Conservation (phyloP, 2,329 filamentous ascomycete genomes). For the Tympanopsis confertula region DNA sequence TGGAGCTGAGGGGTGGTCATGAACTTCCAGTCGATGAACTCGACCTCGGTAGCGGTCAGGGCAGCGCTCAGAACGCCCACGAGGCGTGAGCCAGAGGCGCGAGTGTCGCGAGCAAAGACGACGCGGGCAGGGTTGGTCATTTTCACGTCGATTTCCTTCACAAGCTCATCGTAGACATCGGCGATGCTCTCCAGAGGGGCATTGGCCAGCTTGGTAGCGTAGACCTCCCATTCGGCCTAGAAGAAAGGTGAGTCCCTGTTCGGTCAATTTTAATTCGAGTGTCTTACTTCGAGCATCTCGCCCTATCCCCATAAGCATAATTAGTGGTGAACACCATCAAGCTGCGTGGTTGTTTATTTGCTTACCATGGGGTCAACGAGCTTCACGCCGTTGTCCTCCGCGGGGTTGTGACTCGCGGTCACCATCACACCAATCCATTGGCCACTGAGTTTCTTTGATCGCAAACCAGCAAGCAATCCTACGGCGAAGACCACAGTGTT, state of each 20-base stretch:
- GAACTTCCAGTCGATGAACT: slow-evolving; percentile 76
- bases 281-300: not conserved
- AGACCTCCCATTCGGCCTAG: slow-evolving; percentile 84
- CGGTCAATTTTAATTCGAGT: not conserved
- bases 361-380: slow-evolving; percentile 95
- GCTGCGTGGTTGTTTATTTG: too few species aligned
- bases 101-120: slow-evolving; percentile 83
- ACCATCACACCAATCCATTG: slow-evolving; percentile 95
- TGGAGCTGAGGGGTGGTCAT: slow-evolving; percentile 96
- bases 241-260: slow-evolving; percentile 44
- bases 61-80: slow-evolving; percentile 70
- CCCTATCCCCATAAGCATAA: not conserved
- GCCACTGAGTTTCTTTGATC: slow-evolving; percentile 79
- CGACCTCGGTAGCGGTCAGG: slow-evolving; percentile 62
- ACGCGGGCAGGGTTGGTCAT: slow-evolving; percentile 62
- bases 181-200: slow-evolving; percentile 64
- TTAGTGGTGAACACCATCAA: too few species aligned
- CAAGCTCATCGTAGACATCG: slow-evolving; percentile 65
- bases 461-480: slow-evolving; percentile 75
- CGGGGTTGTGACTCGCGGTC: slow-evolving; percentile 85
- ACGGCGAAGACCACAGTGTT: slow-evolving; percentile 89
- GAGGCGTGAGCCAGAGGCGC: slow-evolving; percentile 78
- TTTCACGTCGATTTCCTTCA: slow-evolving; percentile 66
- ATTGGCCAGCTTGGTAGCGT: slow-evolving; percentile 84
- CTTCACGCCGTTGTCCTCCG: slow-evolving; percentile 85